Percentiles rank a stretch among this genome's conserved stretches.
Conservation (phyloP, 441 rosid species). For the Adansonia rubrostipa region DNA sequence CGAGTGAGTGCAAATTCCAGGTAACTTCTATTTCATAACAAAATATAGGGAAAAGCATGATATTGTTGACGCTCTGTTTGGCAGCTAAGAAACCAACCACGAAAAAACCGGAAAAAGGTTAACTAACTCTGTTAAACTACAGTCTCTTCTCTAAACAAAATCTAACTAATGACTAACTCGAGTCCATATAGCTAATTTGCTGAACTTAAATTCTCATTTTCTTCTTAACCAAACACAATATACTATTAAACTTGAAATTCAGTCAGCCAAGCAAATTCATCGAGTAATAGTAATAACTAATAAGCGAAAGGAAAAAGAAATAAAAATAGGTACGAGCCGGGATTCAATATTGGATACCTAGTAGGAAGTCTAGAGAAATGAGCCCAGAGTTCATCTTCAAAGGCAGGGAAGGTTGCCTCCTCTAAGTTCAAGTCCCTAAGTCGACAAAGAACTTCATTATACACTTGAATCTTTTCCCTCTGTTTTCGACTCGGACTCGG, state of each 20-base stretch:
- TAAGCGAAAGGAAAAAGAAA: background rate
- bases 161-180: background rate
- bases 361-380: conserved; percentile 58
- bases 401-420: conserved; percentile 48
- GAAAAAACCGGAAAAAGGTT: background rate
- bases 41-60: background rate
- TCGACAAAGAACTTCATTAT: conserved; percentile 49
- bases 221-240: background rate
- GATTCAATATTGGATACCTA: conserved; percentile 33
- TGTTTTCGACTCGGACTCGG: conserved; percentile 40
- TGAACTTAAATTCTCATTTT: conserved; percentile 6
- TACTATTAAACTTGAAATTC: background rate
- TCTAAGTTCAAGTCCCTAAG: conserved; percentile 46
- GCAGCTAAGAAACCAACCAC: conserved; percentile 8
- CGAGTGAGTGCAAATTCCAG: background rate
- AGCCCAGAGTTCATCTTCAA: conserved; percentile 66
- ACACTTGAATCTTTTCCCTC: conserved; percentile 57
- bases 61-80: background rate
- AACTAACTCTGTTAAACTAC: background rate
- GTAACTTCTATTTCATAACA: background rate
- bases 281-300: background rate
- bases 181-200: background rate
- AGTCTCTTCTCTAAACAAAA: background rate
- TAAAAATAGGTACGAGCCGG: background rate
- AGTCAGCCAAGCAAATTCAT: background rate